Evolutionary conservation across 108 stramenopile species (phyloP).

Genomic region (Thalassiosira profunda): DNA sequence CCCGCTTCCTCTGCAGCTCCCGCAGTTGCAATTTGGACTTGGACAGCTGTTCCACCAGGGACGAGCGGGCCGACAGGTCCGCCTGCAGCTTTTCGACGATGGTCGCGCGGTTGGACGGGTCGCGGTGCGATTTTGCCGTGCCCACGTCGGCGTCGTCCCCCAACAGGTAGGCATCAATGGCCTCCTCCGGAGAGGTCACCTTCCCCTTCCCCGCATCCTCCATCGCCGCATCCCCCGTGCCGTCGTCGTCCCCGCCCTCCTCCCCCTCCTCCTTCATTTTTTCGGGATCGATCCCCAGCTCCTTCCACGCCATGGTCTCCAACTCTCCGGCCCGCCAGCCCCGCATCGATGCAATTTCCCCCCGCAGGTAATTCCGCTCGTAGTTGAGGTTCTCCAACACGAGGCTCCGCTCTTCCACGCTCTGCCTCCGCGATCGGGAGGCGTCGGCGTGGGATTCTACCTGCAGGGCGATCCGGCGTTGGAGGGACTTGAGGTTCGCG

Average conservation of each 20-base stretch:
- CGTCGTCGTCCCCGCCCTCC: slow-evolving; percentile 3
- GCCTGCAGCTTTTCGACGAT: slow-evolving; percentile 35
- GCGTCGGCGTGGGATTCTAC: slow-evolving; percentile 15
- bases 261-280: background rate
- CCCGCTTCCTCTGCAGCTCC: slow-evolving; percentile 29
- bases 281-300: slow-evolving; percentile 11
- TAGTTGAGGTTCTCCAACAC: slow-evolving; percentile 47
- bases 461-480: slow-evolving; percentile 40
- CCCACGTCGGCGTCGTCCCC: background rate
- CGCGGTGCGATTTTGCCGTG: slow-evolving; percentile 22
- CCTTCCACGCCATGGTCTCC: slow-evolving; percentile 36
- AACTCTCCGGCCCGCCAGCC: slow-evolving; percentile 30
- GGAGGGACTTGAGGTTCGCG: slow-evolving; percentile 35
- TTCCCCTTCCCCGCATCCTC: background rate
- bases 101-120: slow-evolving; percentile 31
- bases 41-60: slow-evolving; percentile 31
- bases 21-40: slow-evolving; percentile 41
- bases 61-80: slow-evolving; percentile 34
- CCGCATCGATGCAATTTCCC: slow-evolving; percentile 15
- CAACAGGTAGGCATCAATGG: slow-evolving; percentile 33
- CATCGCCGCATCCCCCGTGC: no score
- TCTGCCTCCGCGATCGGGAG: slow-evolving; percentile 8
- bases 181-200: slow-evolving; percentile 28
- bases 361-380: slow-evolving; percentile 38
- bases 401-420: slow-evolving; percentile 27